Percentiles rank a stretch among this genome's conserved stretches.
Conservation (phyloP, 257 asterid genomes). For the Leptodermis oblonga region DNA sequence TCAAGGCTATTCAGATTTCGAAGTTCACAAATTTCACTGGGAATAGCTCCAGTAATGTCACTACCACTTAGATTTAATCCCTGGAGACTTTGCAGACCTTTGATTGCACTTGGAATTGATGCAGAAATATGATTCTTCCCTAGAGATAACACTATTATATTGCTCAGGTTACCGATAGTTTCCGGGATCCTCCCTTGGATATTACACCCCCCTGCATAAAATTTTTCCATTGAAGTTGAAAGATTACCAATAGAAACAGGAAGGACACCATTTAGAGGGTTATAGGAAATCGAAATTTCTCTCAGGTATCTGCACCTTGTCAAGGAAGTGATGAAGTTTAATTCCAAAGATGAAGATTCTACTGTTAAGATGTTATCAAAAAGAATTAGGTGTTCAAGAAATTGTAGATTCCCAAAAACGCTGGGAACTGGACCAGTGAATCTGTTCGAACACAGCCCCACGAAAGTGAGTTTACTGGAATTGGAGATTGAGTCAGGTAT, state of each 20-base stretch:
- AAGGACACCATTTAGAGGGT: background rate
- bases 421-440: no score
- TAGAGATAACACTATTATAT: background rate
- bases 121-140: background rate
- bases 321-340: background rate
- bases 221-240: background rate
- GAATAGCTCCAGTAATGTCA: background rate
- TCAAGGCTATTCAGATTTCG: no score
- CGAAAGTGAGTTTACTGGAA: no score
- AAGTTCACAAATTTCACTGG: background rate
- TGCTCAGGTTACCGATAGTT: background rate
- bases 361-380: no score
- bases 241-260: background rate
- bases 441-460: no score
- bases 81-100: background rate
- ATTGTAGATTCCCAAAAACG: no score
- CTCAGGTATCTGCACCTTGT: slow-evolving; percentile 1
- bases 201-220: background rate
- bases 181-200: background rate
- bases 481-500: no score
- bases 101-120: background rate
- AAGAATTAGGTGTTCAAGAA: no score
- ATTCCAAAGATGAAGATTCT: background rate
- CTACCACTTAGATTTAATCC: no score
- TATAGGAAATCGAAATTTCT: background rate